phyloP scores from a whole-genome alignment of 208 protist genomes.

The Leishmania mexicana region DNA sequence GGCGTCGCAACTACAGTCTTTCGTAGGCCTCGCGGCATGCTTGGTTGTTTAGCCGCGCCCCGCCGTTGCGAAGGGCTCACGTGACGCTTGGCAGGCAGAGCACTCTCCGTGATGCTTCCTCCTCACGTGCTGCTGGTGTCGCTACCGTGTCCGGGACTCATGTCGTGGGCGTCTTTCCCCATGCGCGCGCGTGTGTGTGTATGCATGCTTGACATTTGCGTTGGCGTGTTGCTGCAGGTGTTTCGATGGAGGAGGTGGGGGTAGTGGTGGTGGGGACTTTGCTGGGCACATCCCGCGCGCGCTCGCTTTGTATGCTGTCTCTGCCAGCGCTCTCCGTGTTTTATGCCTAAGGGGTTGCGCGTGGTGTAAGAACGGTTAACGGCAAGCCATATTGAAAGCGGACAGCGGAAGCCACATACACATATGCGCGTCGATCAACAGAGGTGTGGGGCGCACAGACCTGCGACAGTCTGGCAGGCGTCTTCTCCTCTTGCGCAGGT shows the following conservation, averaged over 20 bases:
- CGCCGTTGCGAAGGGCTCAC: not conserved
- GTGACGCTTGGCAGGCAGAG: not conserved
- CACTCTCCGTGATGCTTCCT: not conserved
- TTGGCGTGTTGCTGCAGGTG: not conserved
- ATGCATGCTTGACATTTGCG: not conserved
- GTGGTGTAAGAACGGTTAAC: not conserved
- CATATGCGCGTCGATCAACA: not conserved
- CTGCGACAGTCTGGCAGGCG: not conserved
- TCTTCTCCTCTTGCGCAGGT: not conserved
- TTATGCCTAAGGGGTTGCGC: not conserved
- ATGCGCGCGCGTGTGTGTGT: not conserved
- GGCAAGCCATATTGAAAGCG: not conserved
- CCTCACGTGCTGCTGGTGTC: not conserved
- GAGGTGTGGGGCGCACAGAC: not conserved
- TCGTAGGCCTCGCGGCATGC: slow-evolving; percentile 45
- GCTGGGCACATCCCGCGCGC: not conserved
- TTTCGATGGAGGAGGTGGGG: too few species aligned
- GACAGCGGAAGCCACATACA: not conserved
- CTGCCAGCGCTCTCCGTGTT: not conserved
- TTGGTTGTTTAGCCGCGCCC: not conserved
- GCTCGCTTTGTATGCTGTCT: not conserved
- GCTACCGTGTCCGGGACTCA: not conserved
- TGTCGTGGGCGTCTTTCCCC: not conserved
- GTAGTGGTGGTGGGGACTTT: too few species aligned
- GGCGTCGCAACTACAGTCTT: slow-evolving; percentile 86